Base-by-base conservation (phyloP, 1,139 yeast species). In the Hansenula sp. region DNA sequence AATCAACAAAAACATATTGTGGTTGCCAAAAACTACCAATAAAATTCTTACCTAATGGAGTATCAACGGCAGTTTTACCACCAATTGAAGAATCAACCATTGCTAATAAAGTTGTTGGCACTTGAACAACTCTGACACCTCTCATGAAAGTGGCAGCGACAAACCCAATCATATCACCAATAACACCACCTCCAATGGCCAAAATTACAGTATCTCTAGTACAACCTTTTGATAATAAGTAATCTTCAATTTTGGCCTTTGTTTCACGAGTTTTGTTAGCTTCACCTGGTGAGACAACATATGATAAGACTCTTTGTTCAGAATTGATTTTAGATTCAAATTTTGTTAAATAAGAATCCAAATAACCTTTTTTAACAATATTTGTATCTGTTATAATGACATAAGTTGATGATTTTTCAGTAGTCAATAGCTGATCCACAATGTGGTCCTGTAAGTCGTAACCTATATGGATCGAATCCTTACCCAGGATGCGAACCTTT, bases 71-170 rank as follows among this genome's bases (percentile, higher is more conserved):
- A 29, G 98, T 94, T 62, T 94, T 94, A 36, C 99, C 99, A 42
- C 99, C 99, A 51, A 94, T 90, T 3, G 97, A 86, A 4, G 97
- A 89, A 64, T 94, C 99, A 18, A 94, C 98, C 99, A 94, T 94
- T 9, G 98, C 83, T 51, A 94, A 71, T 52, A 94, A 69, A 35
- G 95, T 85, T 5, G 98, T 92, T 38, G 99, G 99, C 29, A 94
- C 76, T 64, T 94, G 99, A 33, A 89, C 82, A 45, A 89, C 87
- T 48, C 96, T 76, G 16, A 94, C 96, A 41, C 99, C 99, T 62
- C 99, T 78, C 99, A 94, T 94, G 62, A 92, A 94, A 6, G 98
- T 92, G 24, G 98, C 95, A 17, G 98, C 98, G 37, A 92, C 97
- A 61, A 82, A 94, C 6, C 99, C 99, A 55, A 92, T 87, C 98